Base-by-base conservation (phyloP, 108 stramenopile species). In the Thalassiosira profunda region DNA sequence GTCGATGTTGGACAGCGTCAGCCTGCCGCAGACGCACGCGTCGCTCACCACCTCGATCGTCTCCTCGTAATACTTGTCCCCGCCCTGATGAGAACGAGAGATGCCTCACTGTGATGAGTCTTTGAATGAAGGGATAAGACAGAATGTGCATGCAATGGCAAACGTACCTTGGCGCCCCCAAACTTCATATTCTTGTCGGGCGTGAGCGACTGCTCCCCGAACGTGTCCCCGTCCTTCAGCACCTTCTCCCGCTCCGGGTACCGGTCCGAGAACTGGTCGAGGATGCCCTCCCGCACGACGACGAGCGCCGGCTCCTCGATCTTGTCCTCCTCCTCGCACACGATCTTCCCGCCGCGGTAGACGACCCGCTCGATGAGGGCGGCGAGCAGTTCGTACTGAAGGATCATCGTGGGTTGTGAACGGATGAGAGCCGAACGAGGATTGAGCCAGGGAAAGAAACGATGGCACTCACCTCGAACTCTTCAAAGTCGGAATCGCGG, bases 271-370 rank as follows among this genome's bases (percentile, higher is more conserved):
- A 64, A 44, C 64, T 70, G 18, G 77, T 59, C 57, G 58, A 58
- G 30, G 11, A 73, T 58, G 3, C 87, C 89, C 25, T 67, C 54
- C 2, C 78, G 74, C 17, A 93, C 82, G 38, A 93, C 24, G 46
- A 81, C 83, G 6, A 93, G 38, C 7, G 85, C 74, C 0, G 87
- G 73, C 20, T 67, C 75, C 9, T 72, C 67, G 0, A 76, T 73
- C n/a, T 72, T 56, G 14, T 93, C 82, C 24, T 90, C 94, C 58
- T 93, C 70, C 17, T 82, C 53, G 55, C 86, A 71, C 31, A 99
- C 88, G 5, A 66, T 37, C n/a, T 84, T 60, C n/a, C 89, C 92
- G 25, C 58, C 67, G 51, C 72, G 43, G 67, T 71, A 97, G 21
- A 51, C 41, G 14, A 59, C 47, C 31, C 68, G 66, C 23, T 63